These are phyloP conservation scores for Zygosaccharomyces pseudobailii DNA, from an alignment of 1,139 yeast genomes.

Conservation along the genomic window DNA sequence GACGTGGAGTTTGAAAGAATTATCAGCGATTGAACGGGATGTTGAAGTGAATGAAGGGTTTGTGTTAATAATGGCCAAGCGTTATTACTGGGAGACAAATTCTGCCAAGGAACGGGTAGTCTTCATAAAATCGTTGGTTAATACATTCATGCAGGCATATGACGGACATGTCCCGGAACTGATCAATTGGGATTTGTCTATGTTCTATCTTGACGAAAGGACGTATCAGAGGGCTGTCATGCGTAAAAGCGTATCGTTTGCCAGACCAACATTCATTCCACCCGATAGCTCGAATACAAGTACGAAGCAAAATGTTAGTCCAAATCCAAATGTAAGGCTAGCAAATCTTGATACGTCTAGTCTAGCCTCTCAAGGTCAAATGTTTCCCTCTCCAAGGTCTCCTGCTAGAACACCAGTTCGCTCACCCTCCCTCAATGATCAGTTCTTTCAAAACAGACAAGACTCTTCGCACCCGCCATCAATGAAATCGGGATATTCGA, in stretches of 20 bases:
- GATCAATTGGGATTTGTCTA: slow-evolving; percentile 42
- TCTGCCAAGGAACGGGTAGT: slow-evolving; percentile 62
- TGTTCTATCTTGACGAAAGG: slow-evolving; percentile 37
- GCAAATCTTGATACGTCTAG: neutral
- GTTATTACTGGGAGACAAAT: slow-evolving; percentile 80
- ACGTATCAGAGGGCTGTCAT: slow-evolving; percentile 34
- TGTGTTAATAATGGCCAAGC: slow-evolving; percentile 61
- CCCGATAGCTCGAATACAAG: neutral
- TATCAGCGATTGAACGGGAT: slow-evolving; percentile 54
- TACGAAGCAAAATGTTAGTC: neutral
- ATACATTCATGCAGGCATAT: slow-evolving; percentile 62
- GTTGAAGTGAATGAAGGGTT: slow-evolving; percentile 51
- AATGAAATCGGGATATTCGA: slow-evolving; percentile 23
- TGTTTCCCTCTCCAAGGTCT: neutral
- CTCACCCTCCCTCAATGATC: slow-evolving; percentile 3
- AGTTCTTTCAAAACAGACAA: neutral
- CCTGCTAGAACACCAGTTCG: slow-evolving; percentile 20
- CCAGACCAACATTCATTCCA: slow-evolving; percentile 4
- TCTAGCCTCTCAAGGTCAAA: neutral
- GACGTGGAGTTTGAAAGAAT: slow-evolving; percentile 83
- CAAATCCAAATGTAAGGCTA: neutral
- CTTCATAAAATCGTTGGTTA: slow-evolving; percentile 59
- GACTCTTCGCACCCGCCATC: neutral
- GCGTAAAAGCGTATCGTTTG: slow-evolving; percentile 9
- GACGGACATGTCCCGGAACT: slow-evolving; percentile 64